Conservation (phyloP, 345 rosid species). For the Populus euphratica region DNA sequence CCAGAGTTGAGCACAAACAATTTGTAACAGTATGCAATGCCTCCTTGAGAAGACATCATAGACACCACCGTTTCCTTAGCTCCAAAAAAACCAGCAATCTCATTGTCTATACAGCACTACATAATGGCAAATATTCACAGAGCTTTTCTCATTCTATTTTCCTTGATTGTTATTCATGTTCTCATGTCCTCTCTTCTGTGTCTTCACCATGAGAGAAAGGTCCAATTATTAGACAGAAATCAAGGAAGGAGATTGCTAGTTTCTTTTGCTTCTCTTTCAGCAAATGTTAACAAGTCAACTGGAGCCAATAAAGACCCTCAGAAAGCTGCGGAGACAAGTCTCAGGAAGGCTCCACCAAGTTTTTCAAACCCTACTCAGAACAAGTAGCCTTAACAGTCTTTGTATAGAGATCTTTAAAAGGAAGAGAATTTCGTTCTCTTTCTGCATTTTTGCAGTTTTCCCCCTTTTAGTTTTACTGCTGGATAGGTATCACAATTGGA, state of each 20-base stretch:
- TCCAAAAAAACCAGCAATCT: background rate
- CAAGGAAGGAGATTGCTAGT: slow-evolving; percentile 39
- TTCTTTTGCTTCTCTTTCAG: slow-evolving; percentile 23
- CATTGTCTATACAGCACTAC: slow-evolving; percentile 1
- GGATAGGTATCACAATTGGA: slow-evolving; percentile 6
- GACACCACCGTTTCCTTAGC: slow-evolving; percentile 1
- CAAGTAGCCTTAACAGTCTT: slow-evolving; percentile 25
- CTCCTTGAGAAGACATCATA: slow-evolving; percentile 5
- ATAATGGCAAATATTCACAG: slow-evolving; percentile 22
- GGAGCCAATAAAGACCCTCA: slow-evolving; percentile 23
- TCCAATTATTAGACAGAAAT: slow-evolving; percentile 15
- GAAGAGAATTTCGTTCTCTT: slow-evolving; percentile 10
- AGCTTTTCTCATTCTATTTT: slow-evolving; percentile 19
- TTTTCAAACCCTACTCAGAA: slow-evolving; percentile 53
- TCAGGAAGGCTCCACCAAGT: slow-evolving; percentile 46
- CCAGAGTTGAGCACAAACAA: slow-evolving; percentile 7
- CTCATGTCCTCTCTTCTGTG: slow-evolving; percentile 21
- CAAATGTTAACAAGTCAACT: slow-evolving; percentile 19
- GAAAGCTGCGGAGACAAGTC: slow-evolving; percentile 40
- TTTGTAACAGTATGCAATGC: slow-evolving; percentile 6
- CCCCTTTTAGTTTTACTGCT: background rate
- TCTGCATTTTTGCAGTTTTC: slow-evolving; percentile 10
- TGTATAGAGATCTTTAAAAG: slow-evolving; percentile 6
- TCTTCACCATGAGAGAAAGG: slow-evolving; percentile 19
- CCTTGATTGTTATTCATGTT: slow-evolving; percentile 24